These are phyloP conservation scores for Boletus semigastroideus DNA, from an alignment of 1,284 basidiomycete genomes.

Conservation along the genomic window DNA sequence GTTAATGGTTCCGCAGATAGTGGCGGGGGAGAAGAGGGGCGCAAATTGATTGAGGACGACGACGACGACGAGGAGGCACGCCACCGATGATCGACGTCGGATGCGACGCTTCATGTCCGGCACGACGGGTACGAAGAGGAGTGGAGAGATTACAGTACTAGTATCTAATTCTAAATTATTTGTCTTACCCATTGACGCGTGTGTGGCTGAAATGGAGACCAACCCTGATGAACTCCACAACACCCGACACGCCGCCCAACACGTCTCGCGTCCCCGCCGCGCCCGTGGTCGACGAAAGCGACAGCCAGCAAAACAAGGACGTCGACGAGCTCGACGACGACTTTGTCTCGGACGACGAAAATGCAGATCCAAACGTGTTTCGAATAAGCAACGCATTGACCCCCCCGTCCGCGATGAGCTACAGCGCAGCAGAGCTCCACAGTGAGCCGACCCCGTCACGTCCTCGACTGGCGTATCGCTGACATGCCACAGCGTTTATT, in stretches of 20 bases:
- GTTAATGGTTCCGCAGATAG: slow-evolving; percentile 3
- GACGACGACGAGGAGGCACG: slow-evolving; percentile 28
- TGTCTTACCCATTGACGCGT: slow-evolving; percentile 1
- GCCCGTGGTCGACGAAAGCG: slow-evolving; percentile 14
- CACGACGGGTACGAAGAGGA: slow-evolving; percentile 30
- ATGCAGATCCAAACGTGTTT: slow-evolving; percentile 43
- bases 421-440: slow-evolving; percentile 52
- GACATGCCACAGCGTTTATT: slow-evolving; percentile 46
- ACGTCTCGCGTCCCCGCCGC: neutral
- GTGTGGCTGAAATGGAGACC: slow-evolving; percentile 15
- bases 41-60: slow-evolving; percentile 23
- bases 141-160: slow-evolving; percentile 8
- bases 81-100: slow-evolving; percentile 38
- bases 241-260: neutral
- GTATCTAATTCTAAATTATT: too few species aligned
- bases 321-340: slow-evolving; percentile 53
- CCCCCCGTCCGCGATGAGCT: slow-evolving; percentile 36
- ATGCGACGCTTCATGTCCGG: slow-evolving; percentile 35
- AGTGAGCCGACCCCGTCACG: slow-evolving; percentile 37
- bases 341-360: slow-evolving; percentile 36
- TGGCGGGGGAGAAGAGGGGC: slow-evolving; percentile 20
- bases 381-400: slow-evolving; percentile 46
- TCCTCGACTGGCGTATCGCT: slow-evolving; percentile 2
- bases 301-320: slow-evolving; percentile 37
- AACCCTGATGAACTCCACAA: neutral